A percentile compares a stretch with the other conserved stretches of the same genome.
Conservation (phyloP, 2,329 filamentous ascomycete genomes). For the Aspergillus phoenicis region DNA sequence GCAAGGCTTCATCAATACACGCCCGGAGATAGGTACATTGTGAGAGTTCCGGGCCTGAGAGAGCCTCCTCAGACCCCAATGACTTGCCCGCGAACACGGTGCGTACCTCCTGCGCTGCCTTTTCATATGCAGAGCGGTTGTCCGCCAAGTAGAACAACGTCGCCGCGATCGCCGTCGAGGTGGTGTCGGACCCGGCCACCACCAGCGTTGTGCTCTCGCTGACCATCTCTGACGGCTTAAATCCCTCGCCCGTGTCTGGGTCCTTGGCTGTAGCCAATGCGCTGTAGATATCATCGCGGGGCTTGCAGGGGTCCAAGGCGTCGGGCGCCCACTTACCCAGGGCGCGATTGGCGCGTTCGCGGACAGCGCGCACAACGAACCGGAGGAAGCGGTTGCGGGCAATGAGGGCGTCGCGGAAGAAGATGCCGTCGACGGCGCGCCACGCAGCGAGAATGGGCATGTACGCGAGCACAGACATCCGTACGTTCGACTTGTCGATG, state of each 20-base stretch:
- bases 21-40: background rate
- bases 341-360: background rate
- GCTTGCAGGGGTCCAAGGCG: background rate
- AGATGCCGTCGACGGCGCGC: conserved; percentile 17
- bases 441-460: conserved; percentile 6
- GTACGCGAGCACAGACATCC: conserved; percentile 16
- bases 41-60: background rate
- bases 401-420: conserved; percentile 33
- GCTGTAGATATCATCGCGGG: background rate
- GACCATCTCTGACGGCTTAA: background rate
- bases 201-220: background rate
- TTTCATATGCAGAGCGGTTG: background rate
- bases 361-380: conserved; percentile 19
- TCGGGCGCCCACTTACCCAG: background rate
- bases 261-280: background rate
- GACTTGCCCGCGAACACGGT: background rate
- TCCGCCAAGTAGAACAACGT: background rate
- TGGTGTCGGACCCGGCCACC: background rate
- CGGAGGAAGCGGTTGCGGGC: conserved; percentile 45
- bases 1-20: background rate
- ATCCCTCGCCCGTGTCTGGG: background rate
- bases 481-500: conserved; percentile 24
- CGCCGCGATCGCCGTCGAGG: background rate
- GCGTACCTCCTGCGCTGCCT: background rate
- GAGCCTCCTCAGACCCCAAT: background rate